These are phyloP conservation scores for Cephaloascus fragrans DNA, from an alignment of 805 yeast genomes.

Conservation along the genomic window DNA sequence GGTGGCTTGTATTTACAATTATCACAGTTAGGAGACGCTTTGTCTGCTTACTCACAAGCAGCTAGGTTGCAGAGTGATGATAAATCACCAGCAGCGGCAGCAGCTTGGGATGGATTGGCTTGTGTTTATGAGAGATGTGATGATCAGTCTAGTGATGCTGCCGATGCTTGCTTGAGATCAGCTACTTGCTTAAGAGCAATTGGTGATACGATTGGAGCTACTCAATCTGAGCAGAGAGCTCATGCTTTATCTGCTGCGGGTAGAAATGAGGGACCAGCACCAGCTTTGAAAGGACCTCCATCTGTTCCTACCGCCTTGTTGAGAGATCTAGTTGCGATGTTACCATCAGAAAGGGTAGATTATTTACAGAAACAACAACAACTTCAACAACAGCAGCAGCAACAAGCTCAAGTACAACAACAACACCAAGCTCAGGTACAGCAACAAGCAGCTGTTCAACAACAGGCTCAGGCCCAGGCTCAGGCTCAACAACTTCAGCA, in stretches of 20 bases:
- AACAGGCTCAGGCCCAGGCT: slow-evolving; percentile 1
- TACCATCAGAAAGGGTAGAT: slow-evolving; percentile 29
- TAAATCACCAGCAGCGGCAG: slow-evolving; percentile 35
- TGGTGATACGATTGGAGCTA: slow-evolving; percentile 31
- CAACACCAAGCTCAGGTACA: slow-evolving; percentile 2
- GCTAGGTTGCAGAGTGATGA: slow-evolving; percentile 41
- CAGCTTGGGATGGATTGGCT: slow-evolving; percentile 58
- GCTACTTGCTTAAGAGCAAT: slow-evolving; percentile 37
- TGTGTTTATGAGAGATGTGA: slow-evolving; percentile 58
- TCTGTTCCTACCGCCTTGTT: slow-evolving; percentile 33
- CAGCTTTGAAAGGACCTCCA: slow-evolving; percentile 34
- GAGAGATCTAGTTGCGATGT: slow-evolving; percentile 31
- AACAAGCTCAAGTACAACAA: slow-evolving; percentile 2
- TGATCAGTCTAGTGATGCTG: slow-evolving; percentile 48
- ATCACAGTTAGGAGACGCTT: slow-evolving; percentile 54
- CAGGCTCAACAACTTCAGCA: slow-evolving; percentile 1
- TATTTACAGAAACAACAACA: slow-evolving; percentile 17
- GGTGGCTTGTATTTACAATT: slow-evolving; percentile 51
- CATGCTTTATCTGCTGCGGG: slow-evolving; percentile 31
- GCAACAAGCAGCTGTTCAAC: slow-evolving; percentile 2
- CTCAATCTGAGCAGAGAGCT: slow-evolving; percentile 32
- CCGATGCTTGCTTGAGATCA: slow-evolving; percentile 48
- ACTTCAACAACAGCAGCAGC: slow-evolving; percentile 3
- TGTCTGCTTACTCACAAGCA: slow-evolving; percentile 62
- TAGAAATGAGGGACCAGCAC: slow-evolving; percentile 32